Evolutionary conservation across 768 basidiomycete genomes (phyloP), one percentile per base, ranked within the genome.

Genomic region (Mycena galopus): DNA sequence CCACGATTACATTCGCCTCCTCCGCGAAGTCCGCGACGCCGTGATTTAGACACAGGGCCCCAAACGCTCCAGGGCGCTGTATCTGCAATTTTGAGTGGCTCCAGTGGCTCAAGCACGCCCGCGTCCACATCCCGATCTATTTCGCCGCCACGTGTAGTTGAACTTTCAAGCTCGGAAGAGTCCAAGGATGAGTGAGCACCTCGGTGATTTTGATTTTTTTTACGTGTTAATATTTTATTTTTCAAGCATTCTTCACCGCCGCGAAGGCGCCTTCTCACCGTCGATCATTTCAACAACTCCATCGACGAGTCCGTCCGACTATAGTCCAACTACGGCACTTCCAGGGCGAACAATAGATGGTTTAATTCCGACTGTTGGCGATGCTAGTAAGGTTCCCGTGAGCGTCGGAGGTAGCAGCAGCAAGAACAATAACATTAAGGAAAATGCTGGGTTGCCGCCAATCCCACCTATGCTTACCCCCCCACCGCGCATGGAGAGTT

Each of bases 191-290:
- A 72, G 58, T 69, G 66, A 56, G 60, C 69, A 21, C 27, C 53
- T 30, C 11, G 56, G 35, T 68, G 75, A 69, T 64, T 75, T 65
- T 47, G 60, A 60, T 37, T 32, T 42, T 27, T 32, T 42, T 27
- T n/a, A 23, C 17, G 44, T 47, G 51, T 42, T 14, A 51, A 35
- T 59, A n/a, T 32, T 35, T 63, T 47, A 53, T 62, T 55, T 67
- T 67, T 77, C 16, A 69, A 81, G 80, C 74, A 78, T 84, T 27
- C 72, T 78, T 44, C 87, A 88, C 77, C 78, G 84, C 75, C 82
- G 93, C 50, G 93, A 94, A 84, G 92, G 91, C 65, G 93, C 93
- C 8, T 92, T 91, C 76, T 83, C 89, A 60, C 89, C 88, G 0
- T 89, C 85, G 79, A 81, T 64, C 62, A 74, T 77, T 71, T 78